Evolutionary conservation across 2,329 filamentous ascomycete genomes (phyloP).

Genomic region (Talaromyces sp.): DNA sequence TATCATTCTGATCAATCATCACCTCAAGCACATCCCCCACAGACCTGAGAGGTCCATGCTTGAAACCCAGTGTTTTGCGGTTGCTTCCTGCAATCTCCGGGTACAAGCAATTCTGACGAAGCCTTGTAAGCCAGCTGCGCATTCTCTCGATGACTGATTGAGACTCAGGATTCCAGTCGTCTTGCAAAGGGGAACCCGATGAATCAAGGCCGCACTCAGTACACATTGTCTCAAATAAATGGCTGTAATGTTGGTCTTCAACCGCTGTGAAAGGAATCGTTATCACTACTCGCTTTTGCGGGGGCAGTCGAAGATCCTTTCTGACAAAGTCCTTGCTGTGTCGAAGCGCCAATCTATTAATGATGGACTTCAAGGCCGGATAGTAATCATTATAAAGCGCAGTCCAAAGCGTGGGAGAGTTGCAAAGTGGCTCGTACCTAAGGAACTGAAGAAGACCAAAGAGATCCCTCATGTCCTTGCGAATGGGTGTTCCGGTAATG

Average conservation of each 20-base stretch:
- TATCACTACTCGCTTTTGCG: constrained; percentile 80
- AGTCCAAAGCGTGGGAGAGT: constrained; percentile 62
- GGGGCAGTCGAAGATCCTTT: constrained; percentile 71
- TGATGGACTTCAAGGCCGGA: constrained; percentile 62
- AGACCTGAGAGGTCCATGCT: constrained; percentile 66
- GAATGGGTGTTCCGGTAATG: constrained; percentile 84
- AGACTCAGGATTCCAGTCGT: constrained; percentile 63
- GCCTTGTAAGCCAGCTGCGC: constrained; percentile 70
- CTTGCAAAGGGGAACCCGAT: constrained; percentile 57
- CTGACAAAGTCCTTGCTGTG: constrained; percentile 82
- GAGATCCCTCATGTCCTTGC: constrained; percentile 72
- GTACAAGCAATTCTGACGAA: constrained; percentile 81
- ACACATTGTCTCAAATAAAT: constrained; percentile 71
- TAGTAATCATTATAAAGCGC: constrained; percentile 60
- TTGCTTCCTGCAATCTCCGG: constrained; percentile 72
- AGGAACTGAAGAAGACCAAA: constrained; percentile 79
- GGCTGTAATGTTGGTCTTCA: constrained; percentile 83
- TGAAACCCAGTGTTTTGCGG: constrained; percentile 59
- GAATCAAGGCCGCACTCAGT: constrained; percentile 62
- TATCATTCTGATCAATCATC: constrained; percentile 85
- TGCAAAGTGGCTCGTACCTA: constrained; percentile 70
- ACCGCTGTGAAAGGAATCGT: constrained; percentile 85
- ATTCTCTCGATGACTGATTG: constrained; percentile 61
- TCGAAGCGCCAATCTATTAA: constrained; percentile 68
- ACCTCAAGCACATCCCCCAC: constrained; percentile 80